These are phyloP conservation scores for Coemansia asiatica DNA, from an alignment of 192 early-diverging fungal genomes.

Conservation along the genomic window DNA sequence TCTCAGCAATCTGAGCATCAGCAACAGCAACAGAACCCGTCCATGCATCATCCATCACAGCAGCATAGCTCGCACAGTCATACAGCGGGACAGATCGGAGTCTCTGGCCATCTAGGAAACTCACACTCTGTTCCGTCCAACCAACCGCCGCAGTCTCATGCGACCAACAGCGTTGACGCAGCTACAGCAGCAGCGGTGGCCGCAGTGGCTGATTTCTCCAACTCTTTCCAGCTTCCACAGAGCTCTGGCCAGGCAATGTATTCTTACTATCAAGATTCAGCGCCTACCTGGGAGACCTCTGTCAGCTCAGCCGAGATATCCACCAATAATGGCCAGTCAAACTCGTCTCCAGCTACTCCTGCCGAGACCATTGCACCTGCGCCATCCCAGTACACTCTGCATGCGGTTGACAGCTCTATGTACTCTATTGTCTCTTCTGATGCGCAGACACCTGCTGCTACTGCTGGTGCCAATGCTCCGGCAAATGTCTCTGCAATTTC, in stretches of 20 bases:
- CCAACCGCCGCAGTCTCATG: conserved; percentile 1
- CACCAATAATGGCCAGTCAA: conserved; percentile 21
- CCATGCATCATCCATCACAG: conserved; percentile 2
- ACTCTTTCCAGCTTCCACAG: conserved; percentile 41
- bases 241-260: conserved; percentile 27
- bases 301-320: conserved; percentile 12
- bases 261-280: conserved; percentile 36
- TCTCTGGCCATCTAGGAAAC: no score
- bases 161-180: conserved; percentile 8
- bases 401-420: conserved; percentile 14
- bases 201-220: conserved; percentile 37
- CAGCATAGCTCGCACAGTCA: conserved; percentile 5
- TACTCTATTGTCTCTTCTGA: conserved; percentile 26
- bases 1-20: not conserved
- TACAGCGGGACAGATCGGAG: not conserved
- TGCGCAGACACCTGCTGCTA: not conserved
- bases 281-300: conserved; percentile 21
- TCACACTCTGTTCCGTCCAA: conserved; percentile 29
- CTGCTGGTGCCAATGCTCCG: not conserved
- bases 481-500: conserved; percentile 16
- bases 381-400: conserved; percentile 35
- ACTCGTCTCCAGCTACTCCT: conserved; percentile 39
- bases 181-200: conserved; percentile 32
- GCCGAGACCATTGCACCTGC: conserved; percentile 9
- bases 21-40: conserved; percentile 2